These are phyloP conservation scores for Candida vaughaniae DNA, from an alignment of 805 yeast genomes.

Conservation along the genomic window DNA sequence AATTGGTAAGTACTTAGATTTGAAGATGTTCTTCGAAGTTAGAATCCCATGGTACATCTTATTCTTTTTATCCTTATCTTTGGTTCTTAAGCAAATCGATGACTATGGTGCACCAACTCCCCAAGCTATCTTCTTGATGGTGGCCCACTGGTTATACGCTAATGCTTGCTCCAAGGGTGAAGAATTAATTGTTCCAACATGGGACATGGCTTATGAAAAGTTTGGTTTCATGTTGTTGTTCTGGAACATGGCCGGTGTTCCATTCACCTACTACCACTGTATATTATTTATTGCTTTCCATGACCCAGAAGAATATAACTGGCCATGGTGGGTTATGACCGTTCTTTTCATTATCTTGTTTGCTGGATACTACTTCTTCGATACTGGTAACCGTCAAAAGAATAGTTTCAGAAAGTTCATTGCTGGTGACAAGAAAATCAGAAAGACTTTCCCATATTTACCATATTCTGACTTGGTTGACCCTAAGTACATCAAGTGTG, in stretches of 20 bases:
- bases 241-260: constrained; percentile 99
- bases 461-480: constrained; percentile 80
- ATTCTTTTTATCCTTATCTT: constrained; percentile 71
- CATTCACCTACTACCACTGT: constrained; percentile 95
- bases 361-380: constrained; percentile 86
- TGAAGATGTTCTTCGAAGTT: constrained; percentile 97
- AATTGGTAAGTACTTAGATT: constrained; percentile 79
- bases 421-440: constrained; percentile 72
- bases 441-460: constrained; percentile 92
- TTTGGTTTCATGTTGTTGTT: constrained; percentile 98
- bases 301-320: constrained; percentile 76
- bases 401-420: constrained; percentile 81
- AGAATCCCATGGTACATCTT: constrained; percentile 95
- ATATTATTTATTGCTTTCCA: constrained; percentile 81
- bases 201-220: constrained; percentile 99
- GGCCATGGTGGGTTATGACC: constrained; percentile 63
- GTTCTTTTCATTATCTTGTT: constrained; percentile 56
- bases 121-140: constrained; percentile 67
- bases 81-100: constrained; percentile 78
- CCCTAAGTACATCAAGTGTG: constrained; percentile 83
- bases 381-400: constrained; percentile 93
- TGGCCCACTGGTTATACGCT: constrained; percentile 93
- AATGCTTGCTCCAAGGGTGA: constrained; percentile 98
- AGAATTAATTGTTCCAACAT: constrained; percentile 93
- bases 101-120: constrained; percentile 75